Conservation (phyloP, 2,329 filamentous ascomycete genomes). For the Aspergillus fijiensis region DNA sequence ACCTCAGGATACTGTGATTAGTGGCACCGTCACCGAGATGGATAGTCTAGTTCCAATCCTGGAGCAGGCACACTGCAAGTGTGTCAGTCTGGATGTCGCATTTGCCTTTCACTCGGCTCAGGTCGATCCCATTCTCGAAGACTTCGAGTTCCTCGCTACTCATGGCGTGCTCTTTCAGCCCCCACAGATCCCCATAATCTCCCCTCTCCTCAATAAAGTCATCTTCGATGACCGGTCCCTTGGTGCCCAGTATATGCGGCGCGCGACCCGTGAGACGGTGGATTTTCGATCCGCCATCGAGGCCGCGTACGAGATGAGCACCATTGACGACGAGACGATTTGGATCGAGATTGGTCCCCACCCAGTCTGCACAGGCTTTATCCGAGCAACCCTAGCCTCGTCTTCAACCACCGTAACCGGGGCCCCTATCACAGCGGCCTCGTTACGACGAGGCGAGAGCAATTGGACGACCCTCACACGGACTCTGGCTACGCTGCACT, state of each 20-base stretch:
- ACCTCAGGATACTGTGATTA: conserved; percentile 71
- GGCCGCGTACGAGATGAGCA: conserved; percentile 51
- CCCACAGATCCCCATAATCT: conserved; percentile 56
- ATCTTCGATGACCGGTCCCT: conserved; percentile 58
- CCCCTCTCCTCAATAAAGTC: conserved; percentile 62
- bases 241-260: conserved; percentile 61
- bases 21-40: conserved; percentile 60
- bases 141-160: conserved; percentile 9
- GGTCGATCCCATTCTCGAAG: conserved; percentile 21
- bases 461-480: conserved; percentile 65
- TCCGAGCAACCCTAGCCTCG: conserved; percentile 58
- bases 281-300: conserved; percentile 65
- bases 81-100: conserved; percentile 61
- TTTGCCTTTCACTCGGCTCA: conserved; percentile 52
- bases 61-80: conserved; percentile 57
- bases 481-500: conserved; percentile 59
- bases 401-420: conserved; percentile 53
- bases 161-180: conserved; percentile 6
- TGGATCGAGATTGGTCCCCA: conserved; percentile 74
- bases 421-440: conserved; percentile 42
- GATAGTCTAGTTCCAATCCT: conserved; percentile 54
- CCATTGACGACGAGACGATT: conserved; percentile 62
- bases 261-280: conserved; percentile 66
- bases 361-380: conserved; percentile 66
- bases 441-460: conserved; percentile 62